A percentile compares a stretch with the other conserved stretches of the same genome.
phyloP scores from a whole-genome alignment of 495 filamentous ascomycete species.

The Recurvomyces mirabilis region DNA sequence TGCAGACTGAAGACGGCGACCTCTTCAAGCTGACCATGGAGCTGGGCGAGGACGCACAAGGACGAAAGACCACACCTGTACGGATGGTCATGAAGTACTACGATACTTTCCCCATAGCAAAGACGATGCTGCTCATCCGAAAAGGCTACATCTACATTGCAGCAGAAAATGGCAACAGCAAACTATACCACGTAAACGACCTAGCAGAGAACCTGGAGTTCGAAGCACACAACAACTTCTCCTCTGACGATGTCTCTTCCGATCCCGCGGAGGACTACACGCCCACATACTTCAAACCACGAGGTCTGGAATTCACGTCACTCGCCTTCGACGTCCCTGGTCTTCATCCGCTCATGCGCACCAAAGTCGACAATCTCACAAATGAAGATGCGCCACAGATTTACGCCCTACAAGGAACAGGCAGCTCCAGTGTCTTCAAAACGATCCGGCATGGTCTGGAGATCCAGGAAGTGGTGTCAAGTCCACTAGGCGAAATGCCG shows the following conservation, averaged over 20 bases:
- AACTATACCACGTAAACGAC: slow-evolving; percentile 95
- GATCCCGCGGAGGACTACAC: slow-evolving; percentile 53
- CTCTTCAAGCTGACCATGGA: slow-evolving; percentile 93
- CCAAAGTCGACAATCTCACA: slow-evolving; percentile 76
- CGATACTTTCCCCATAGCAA: slow-evolving; percentile 82
- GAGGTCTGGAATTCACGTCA: slow-evolving; percentile 67
- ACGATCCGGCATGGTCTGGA: slow-evolving; percentile 86
- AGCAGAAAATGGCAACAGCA: slow-evolving; percentile 82
- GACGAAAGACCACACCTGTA: slow-evolving; percentile 64
- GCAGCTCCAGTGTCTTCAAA: slow-evolving; percentile 78
- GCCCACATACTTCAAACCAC: slow-evolving; percentile 74
- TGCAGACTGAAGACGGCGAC: slow-evolving; percentile 94
- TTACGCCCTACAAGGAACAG: slow-evolving; percentile 78
- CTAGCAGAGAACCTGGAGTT: slow-evolving; percentile 95
- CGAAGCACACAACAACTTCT: slow-evolving; percentile 19
- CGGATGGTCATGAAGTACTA: slow-evolving; percentile 93
- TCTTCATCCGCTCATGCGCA: slow-evolving; percentile 83
- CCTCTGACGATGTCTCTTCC: slow-evolving; percentile 25
- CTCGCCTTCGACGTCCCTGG: slow-evolving; percentile 78
- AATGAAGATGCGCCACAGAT: slow-evolving; percentile 95
- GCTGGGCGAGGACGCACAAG: slow-evolving; percentile 71
- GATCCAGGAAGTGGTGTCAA: slow-evolving; percentile 88
- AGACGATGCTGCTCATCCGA: slow-evolving; percentile 80
- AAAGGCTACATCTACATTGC: slow-evolving; percentile 93
- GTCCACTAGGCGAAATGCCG: slow-evolving; percentile 73